These are phyloP conservation scores for Malus hybrid DNA, from an alignment of 331 rosid genomes.

Conservation along the genomic window DNA sequence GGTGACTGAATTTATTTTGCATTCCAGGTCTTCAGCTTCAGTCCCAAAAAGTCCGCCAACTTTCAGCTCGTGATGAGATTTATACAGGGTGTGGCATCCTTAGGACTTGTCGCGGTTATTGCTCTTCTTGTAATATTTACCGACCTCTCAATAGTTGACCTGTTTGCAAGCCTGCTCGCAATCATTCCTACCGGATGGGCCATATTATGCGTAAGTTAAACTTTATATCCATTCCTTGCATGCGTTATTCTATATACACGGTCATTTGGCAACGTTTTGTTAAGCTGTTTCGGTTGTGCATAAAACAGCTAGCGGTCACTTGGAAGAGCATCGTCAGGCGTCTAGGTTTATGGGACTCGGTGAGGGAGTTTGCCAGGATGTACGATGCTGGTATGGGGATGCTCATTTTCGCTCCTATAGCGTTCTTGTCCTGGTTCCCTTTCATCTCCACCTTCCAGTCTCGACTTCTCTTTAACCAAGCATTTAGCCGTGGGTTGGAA, in stretches of 20 bases:
- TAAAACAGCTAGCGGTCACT: slow-evolving; percentile 67
- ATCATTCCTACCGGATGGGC: slow-evolving; percentile 90
- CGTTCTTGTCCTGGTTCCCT: slow-evolving; percentile 87
- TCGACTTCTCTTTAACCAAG: slow-evolving; percentile 95
- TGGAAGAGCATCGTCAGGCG: slow-evolving; percentile 60
- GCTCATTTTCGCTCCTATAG: slow-evolving; percentile 68
- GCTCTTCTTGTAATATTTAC: slow-evolving; percentile 62
- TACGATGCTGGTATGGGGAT: slow-evolving; percentile 96
- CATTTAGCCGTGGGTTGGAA: slow-evolving; percentile 95
- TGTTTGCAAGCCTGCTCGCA: slow-evolving; percentile 78
- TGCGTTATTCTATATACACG: not conserved
- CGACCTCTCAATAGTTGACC: slow-evolving; percentile 50
- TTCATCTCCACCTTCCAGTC: slow-evolving; percentile 95
- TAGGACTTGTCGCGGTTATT: slow-evolving; percentile 61
- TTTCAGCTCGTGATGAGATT: slow-evolving; percentile 74
- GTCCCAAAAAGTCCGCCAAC: slow-evolving; percentile 58
- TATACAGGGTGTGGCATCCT: slow-evolving; percentile 65
- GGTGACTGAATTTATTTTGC: slow-evolving; percentile 5
- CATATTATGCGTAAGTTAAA: slow-evolving; percentile 68
- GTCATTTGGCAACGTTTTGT: not conserved
- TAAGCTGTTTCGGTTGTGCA: not conserved
- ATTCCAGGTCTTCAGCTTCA: slow-evolving; percentile 76
- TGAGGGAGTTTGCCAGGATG: slow-evolving; percentile 92
- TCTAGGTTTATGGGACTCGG: slow-evolving; percentile 86
- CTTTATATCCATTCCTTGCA: not conserved